A percentile compares a stretch with the other conserved stretches of the same genome.
These are phyloP conservation scores for Cystobasidium tubakii DNA, from an alignment of 768 basidiomycete species.

Conservation along the genomic window DNA sequence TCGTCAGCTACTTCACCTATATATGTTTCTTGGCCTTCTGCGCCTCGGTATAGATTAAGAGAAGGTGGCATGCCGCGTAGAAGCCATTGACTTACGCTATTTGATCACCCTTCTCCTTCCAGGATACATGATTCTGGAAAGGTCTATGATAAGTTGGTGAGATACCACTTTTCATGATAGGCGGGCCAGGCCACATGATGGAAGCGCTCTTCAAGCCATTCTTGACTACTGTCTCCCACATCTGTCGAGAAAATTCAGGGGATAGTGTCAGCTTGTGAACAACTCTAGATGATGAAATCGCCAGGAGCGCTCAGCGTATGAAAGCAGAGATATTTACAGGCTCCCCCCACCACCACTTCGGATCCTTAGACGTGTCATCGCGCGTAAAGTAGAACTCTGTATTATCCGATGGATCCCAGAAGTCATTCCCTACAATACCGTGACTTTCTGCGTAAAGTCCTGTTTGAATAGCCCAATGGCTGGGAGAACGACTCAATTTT, in stretches of 20 bases:
- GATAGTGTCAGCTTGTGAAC: too few species aligned
- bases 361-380: constrained; percentile 59
- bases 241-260: constrained; percentile 57
- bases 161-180: neutral
- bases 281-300: too few species aligned
- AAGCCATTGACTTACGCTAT: constrained; percentile 68
- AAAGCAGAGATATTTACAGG: constrained; percentile 62
- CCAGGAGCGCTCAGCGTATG: too few species aligned
- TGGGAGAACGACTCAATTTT: constrained; percentile 53
- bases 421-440: constrained; percentile 85
- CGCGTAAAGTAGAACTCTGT: constrained; percentile 69
- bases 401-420: constrained; percentile 67
- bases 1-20: too few species aligned
- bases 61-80: constrained; percentile 69
- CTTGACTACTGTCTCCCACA: constrained; percentile 82
- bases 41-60: too few species aligned
- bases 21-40: too few species aligned
- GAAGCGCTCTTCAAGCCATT: constrained; percentile 72
- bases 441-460: constrained; percentile 84
- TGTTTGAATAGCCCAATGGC: constrained; percentile 89
- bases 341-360: constrained; percentile 82
- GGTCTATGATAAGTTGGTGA: constrained; percentile 15
- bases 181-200: constrained; percentile 72
- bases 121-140: constrained; percentile 58
- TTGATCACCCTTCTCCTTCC: constrained; percentile 67